Conservation (phyloP, 176 grass and related monocot species). For the Thinopyrum elongatum region DNA sequence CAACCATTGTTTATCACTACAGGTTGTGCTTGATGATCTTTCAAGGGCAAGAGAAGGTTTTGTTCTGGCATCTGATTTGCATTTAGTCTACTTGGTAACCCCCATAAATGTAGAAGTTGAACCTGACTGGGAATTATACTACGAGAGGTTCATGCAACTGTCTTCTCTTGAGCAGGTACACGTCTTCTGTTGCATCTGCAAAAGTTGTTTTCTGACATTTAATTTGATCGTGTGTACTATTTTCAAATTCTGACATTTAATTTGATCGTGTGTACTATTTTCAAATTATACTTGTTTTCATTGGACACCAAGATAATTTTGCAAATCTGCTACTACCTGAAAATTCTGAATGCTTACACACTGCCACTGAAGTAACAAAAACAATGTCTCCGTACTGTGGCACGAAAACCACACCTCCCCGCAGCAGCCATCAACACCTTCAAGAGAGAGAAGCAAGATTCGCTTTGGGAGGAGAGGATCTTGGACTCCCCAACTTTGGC, state of each 20-base stretch:
- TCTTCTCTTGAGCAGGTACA: constrained; percentile 81
- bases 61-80: constrained; percentile 93
- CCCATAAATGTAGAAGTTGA: constrained; percentile 93
- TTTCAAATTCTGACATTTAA: not conserved
- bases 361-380: not conserved
- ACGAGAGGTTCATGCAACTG: constrained; percentile 94
- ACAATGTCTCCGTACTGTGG: not conserved
- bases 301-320: not conserved
- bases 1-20: constrained; percentile 24
- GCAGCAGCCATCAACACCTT: no score
- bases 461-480: no score
- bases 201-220: not conserved
- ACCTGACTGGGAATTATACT: constrained; percentile 97
- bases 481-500: no score
- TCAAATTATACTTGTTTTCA: constrained; percentile 1
- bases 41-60: constrained; percentile 95
- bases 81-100: constrained; percentile 94
- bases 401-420: no score
- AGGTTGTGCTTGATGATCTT: constrained; percentile 96
- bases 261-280: not conserved
- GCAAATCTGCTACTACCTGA: not conserved
- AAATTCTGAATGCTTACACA: constrained; percentile 9
- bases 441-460: no score
- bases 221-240: not conserved
- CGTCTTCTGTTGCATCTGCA: constrained; percentile 12